These are phyloP conservation scores for Coriolopsis trogii DNA, from an alignment of 1,284 basidiomycete species.

Conservation along the genomic window DNA sequence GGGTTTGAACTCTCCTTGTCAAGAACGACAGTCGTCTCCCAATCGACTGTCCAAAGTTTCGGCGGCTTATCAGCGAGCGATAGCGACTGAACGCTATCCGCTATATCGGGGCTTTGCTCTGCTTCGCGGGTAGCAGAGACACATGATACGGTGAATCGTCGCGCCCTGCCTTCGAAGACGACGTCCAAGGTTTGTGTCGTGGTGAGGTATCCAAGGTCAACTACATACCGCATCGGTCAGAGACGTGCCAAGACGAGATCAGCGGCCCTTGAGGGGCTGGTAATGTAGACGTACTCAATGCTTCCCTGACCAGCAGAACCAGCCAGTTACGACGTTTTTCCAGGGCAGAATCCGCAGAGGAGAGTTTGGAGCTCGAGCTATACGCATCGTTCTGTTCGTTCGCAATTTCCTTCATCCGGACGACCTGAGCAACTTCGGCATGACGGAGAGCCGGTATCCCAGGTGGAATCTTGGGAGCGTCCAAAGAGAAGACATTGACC, in stretches of 20 bases:
- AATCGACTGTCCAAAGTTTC: constrained; percentile 59
- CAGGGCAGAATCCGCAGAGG: constrained; percentile 19
- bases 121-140: constrained; percentile 43
- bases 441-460: constrained; percentile 53
- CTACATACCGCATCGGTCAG: constrained; percentile 40
- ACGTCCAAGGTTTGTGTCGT: constrained; percentile 64
- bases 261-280: constrained; percentile 5
- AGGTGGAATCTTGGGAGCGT: constrained; percentile 41
- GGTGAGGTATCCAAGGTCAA: constrained; percentile 75
- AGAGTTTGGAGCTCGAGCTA: constrained; percentile 9
- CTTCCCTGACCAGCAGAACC: constrained; percentile 61
- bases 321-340: constrained; percentile 64
- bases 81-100: constrained; percentile 44
- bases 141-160: constrained; percentile 55
- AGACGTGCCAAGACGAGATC: background rate
- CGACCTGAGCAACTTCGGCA: constrained; percentile 49
- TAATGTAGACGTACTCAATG: constrained; percentile 51
- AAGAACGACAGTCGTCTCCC: constrained; percentile 61
- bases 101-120: constrained; percentile 37
- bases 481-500: constrained; percentile 53
- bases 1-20: constrained; percentile 37
- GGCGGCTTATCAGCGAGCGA: constrained; percentile 38
- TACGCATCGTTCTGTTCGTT: constrained; percentile 5
- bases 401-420: constrained; percentile 54
- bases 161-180: constrained; percentile 59